Base-by-base conservation (phyloP, 208 protist species). In the Trypanosoma rangeli region DNA sequence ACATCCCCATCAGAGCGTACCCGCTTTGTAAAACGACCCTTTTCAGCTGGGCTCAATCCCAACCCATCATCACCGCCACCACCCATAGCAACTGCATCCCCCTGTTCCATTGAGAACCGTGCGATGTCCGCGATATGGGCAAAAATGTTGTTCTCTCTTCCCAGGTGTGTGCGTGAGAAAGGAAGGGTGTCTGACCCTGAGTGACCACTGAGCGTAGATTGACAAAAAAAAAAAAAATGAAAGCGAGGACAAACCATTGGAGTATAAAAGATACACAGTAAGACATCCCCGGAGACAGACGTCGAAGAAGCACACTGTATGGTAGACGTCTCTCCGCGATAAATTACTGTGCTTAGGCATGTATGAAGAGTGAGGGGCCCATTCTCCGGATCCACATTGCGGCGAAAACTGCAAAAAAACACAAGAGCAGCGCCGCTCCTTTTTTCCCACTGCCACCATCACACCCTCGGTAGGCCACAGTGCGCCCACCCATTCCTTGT, bases 1-100 rank as follows among this genome's bases (percentile, higher is more conserved):
- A 50, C 76, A 76, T 48, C 35, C 78, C 8, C 26, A n/a, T 55
- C 52, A 20, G 24, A 54, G 58, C 20, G 58, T n/a, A 31, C 44
- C 12, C 48, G 39, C 49, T 18, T 12, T n/a, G 63, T 1, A 33
- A 22, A 20, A 52, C 63, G 46, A 33, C 26, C 8, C 0, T 16
- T 28, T 22, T 3, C 46, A 22, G 61, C 18, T 10, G 28, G 5
- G 37, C 0, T 54, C 31, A 7, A 13, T 18, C n/a, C 16, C 2
- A 7, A 2, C 33, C 33, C 33, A 37, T 7, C 33, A 37, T 37
- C 33, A 37, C 33, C 7, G 7, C 33, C 33, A 37, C 33, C 7
- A 37, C 33, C 7, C 33, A 37, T 37, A 37, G 7, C 33, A 26
- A 39, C n/a, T 2, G 15, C 28, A 26, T 37, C 46, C 4, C 22